Evolutionary conservation across 805 yeast genomes (phyloP).

Genomic region (Isabelozyma heimii): DNA sequence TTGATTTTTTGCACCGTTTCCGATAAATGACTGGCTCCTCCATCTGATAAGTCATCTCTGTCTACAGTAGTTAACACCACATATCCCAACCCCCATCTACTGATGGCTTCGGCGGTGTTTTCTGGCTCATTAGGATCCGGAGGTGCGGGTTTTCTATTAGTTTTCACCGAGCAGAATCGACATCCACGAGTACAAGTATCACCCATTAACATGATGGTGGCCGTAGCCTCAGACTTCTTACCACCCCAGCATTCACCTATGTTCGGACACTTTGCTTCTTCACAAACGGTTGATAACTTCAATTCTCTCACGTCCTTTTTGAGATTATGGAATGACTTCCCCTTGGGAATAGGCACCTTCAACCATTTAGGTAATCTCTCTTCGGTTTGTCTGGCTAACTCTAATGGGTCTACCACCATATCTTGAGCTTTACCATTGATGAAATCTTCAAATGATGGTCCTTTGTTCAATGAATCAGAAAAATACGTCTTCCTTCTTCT

Average conservation of each 20-base stretch:
- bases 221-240: conserved; percentile 87
- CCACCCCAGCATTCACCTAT: conserved; percentile 99
- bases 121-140: conserved; percentile 97
- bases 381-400: conserved; percentile 62
- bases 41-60: conserved; percentile 90
- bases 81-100: conserved; percentile 97
- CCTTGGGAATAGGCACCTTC: conserved; percentile 96
- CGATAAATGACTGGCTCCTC: conserved; percentile 89
- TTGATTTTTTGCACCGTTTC: conserved; percentile 85
- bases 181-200: conserved; percentile 99
- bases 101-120: conserved; percentile 95
- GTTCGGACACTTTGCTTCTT: conserved; percentile 99
- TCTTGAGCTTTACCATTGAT: conserved; percentile 76
- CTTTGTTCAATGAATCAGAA: conserved; percentile 68
- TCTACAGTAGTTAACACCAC: conserved; percentile 97
- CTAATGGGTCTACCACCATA: conserved; percentile 70
- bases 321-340: conserved; percentile 73
- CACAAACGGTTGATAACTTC: conserved; percentile 93
- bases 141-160: conserved; percentile 80
- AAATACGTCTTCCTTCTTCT: conserved; percentile 59
- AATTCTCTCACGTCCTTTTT: conserved; percentile 86
- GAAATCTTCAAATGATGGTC: conserved; percentile 94
- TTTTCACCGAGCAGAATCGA: conserved; percentile 94
- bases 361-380: conserved; percentile 89
- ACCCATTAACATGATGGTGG: conserved; percentile 96